Percentiles rank a stretch among this genome's conserved stretches.
Evolutionary conservation across 2,329 filamentous ascomycete species (phyloP).

Genomic region (Colletotrichum sp.): DNA sequence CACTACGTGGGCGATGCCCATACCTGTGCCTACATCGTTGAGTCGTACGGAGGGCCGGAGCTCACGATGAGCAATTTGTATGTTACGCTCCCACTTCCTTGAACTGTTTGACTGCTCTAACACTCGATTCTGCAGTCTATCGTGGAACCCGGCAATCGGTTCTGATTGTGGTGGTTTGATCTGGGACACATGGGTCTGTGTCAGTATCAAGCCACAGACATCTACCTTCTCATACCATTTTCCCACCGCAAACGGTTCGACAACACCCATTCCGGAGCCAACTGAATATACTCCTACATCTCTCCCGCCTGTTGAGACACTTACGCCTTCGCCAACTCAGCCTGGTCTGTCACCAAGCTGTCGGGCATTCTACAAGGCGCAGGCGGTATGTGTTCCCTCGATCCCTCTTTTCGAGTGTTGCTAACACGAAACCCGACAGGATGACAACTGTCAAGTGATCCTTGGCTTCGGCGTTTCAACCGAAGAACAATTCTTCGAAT

Average conservation of each 20-base stretch:
- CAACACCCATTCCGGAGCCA: neutral
- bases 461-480: conserved; percentile 22
- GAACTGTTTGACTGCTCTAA: neutral
- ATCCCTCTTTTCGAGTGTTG: neutral
- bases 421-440: neutral
- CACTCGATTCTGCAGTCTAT: neutral
- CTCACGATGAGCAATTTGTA: neutral
- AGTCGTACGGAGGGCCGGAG: neutral
- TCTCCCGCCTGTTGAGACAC: neutral
- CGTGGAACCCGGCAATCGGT: conserved; percentile 20
- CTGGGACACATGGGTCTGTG: neutral
- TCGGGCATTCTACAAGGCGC: conserved; percentile 7
- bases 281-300: neutral
- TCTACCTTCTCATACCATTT: neutral
- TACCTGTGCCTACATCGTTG: conserved; percentile 8
- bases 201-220: neutral
- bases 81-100: neutral
- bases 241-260: neutral
- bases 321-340: neutral
- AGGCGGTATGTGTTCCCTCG: neutral
- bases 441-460: conserved; percentile 19
- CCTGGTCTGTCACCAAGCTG: conserved; percentile 9
- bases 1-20: conserved; percentile 1
- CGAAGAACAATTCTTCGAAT: conserved; percentile 29
- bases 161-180: conserved; percentile 19